Evolutionary conservation across 495 filamentous ascomycete species (phyloP), one percentile per base, ranked within the genome.

Genomic region (Rhypophila decipiens): DNA sequence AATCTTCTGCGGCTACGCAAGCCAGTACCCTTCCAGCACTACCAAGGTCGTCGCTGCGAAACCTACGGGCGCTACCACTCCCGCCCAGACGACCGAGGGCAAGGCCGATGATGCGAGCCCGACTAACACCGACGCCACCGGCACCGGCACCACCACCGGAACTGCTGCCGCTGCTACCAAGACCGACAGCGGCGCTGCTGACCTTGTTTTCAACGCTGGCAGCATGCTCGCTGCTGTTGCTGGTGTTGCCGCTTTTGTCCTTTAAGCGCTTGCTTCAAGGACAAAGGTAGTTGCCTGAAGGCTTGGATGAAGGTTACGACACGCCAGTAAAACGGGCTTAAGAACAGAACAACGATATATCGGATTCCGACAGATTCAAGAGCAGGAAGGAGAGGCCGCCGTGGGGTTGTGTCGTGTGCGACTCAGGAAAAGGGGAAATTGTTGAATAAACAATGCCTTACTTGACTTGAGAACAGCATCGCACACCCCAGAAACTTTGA

Each of bases 1-100:
- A 18, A 63, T 66, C 38, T 71, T 71, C 58, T 74, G 71, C 59
- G 51, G 52, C 41, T 61, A 63, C 51, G 65, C 60, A 13, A 51
- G 39, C 50, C 65, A 67, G 51, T 70, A 53, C 59, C 50, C 64
- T 4, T 61, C 53, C 36, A 51, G 36, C 21, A 50, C 60, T 8
- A 50, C 39, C 50, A 59, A 40, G 15, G 23, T 39, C 18, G 13
- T 22, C 20, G 42, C 39, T 9, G 24, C 41, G 17, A 34, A 55
- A 21, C 36, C 41, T 19, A 42, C 23, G 10, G 39, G 19, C 21
- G 40, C 23, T 12, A 50, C 60, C 5, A 52, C 51, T 23, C 51
- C 49, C 40, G 19, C 41, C 40, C 15, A 45, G 18, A 19, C 40
- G 44, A 44, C 50, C 7, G 37, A 43, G 3, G 42, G 18, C 15